phyloP scores from a whole-genome alignment of 2,329 filamentous ascomycete genomes.

The Exophiala sp. region DNA sequence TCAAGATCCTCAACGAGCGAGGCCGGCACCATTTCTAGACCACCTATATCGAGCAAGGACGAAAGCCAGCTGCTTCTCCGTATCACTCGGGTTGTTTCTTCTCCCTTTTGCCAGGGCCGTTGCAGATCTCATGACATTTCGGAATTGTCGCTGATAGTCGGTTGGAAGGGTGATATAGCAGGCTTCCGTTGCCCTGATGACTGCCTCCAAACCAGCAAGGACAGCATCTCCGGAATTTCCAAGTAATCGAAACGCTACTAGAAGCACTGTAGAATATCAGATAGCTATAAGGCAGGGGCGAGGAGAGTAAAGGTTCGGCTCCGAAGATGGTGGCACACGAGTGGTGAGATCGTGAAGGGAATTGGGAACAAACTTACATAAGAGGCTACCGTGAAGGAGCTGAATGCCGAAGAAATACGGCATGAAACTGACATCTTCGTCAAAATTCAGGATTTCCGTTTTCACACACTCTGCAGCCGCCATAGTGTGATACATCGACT shows the following conservation, averaged over 20 bases:
- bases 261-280: slow-evolving; percentile 31
- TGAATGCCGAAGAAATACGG: slow-evolving; percentile 54
- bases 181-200: slow-evolving; percentile 51
- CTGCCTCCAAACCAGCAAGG: slow-evolving; percentile 49
- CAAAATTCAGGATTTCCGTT: slow-evolving; percentile 45
- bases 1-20: slow-evolving; percentile 29
- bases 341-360: too few relatives aligned
- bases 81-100: slow-evolving; percentile 42
- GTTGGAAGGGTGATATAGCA: slow-evolving; percentile 51
- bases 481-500: slow-evolving; percentile 48
- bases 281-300: too few relatives aligned
- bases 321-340: too few relatives aligned
- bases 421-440: slow-evolving; percentile 52
- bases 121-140: slow-evolving; percentile 51
- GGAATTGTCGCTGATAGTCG: slow-evolving; percentile 54
- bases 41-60: slow-evolving; percentile 54
- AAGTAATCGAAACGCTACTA: slow-evolving; percentile 51
- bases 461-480: slow-evolving; percentile 44
- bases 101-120: slow-evolving; percentile 48
- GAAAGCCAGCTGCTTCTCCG: slow-evolving; percentile 46
- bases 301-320: too few relatives aligned
- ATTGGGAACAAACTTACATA: slow-evolving; percentile 23
- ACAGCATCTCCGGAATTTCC: slow-evolving; percentile 31
- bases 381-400: slow-evolving; percentile 50
- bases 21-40: slow-evolving; percentile 43